Conservation (phyloP, 2,329 filamentous ascomycete genomes). For the Lecanosticta acicola region DNA sequence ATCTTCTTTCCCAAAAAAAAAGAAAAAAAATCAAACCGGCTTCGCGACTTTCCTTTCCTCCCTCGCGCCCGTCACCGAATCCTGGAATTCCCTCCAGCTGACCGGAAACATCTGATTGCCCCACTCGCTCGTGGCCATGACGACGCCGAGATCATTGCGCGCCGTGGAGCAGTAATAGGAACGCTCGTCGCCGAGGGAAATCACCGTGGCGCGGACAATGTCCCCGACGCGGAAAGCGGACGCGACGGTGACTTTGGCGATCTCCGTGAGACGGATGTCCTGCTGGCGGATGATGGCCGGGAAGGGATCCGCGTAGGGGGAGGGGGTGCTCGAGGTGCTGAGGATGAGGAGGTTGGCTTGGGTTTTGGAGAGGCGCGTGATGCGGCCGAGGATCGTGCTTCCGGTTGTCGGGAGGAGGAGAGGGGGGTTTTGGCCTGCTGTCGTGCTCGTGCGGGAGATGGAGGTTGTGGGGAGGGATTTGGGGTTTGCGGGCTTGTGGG, state of each 20-base stretch:
- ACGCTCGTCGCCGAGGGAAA: constrained; percentile 80
- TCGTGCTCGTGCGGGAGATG: constrained; percentile 80
- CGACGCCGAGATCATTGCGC: constrained; percentile 83
- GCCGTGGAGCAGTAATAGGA: constrained; percentile 95
- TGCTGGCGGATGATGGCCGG: constrained; percentile 47
- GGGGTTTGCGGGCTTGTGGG: constrained; percentile 46
- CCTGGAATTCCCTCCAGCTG: constrained; percentile 91
- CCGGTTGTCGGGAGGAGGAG: constrained; percentile 75
- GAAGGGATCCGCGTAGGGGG: constrained; percentile 27
- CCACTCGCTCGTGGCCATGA: constrained; percentile 82
- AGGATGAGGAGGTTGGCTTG: constrained; percentile 82
- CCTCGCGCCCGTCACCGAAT: constrained; percentile 67
- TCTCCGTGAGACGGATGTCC: constrained; percentile 91
- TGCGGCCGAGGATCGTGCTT: constrained; percentile 73
- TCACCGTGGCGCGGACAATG: constrained; percentile 78
- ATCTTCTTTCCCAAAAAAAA: no score
- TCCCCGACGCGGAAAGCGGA: constrained; percentile 91
- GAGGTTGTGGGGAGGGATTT: constrained; percentile 38
- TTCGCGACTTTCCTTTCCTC: constrained; percentile 92
- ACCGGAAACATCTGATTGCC: constrained; percentile 89
- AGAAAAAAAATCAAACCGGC: constrained; percentile 67
- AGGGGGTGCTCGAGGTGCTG: constrained; percentile 30
- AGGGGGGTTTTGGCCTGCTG: no score
- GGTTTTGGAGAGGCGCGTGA: constrained; percentile 79
- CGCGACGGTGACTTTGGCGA: constrained; percentile 86